Percentiles rank a stretch among this genome's conserved stretches.
These are phyloP conservation scores for Trypanosoma mega DNA, from an alignment of 208 protist species.

Conservation along the genomic window DNA sequence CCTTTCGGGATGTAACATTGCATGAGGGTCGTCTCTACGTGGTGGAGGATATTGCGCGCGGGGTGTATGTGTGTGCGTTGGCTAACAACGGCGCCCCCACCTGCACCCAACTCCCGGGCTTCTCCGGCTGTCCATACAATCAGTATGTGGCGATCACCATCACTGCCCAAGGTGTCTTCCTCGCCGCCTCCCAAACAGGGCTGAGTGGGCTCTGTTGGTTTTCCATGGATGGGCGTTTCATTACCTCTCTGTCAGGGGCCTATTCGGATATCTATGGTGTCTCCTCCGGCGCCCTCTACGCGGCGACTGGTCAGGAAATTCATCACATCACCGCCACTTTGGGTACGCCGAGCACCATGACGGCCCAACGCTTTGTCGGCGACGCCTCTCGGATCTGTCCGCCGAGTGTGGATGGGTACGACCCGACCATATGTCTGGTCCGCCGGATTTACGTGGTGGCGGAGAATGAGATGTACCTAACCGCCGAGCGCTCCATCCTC, in stretches of 20 bases:
- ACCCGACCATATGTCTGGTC: conserved; percentile 39
- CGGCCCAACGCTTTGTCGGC: conserved; percentile 23
- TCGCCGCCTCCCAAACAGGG: conserved; percentile 4
- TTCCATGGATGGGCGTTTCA: not conserved
- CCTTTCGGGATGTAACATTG: conserved; percentile 30
- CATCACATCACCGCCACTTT: conserved; percentile 25
- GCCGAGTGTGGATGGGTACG: conserved; percentile 24
- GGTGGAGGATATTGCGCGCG: conserved; percentile 13
- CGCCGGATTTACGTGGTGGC: conserved; percentile 37
- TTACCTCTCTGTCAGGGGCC: not conserved
- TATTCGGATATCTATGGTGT: conserved; percentile 10
- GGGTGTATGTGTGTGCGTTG: conserved; percentile 30
- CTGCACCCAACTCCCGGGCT: not conserved
- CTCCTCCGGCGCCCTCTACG: conserved; percentile 14
- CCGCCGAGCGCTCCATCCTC: conserved; percentile 24
- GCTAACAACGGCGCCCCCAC: conserved; percentile 2
- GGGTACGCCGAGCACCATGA: conserved; percentile 14
- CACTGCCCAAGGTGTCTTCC: conserved; percentile 24
- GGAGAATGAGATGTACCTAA: conserved; percentile 50
- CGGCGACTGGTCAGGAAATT: conserved; percentile 21
- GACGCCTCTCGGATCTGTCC: not conserved
- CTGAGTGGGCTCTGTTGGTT: conserved; percentile 2
- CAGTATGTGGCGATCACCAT: conserved; percentile 20
- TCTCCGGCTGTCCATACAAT: conserved; percentile 8
- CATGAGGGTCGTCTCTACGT: conserved; percentile 32